These are phyloP conservation scores for Populus ilicifolia DNA, from an alignment of 345 rosid species.

Conservation along the genomic window DNA sequence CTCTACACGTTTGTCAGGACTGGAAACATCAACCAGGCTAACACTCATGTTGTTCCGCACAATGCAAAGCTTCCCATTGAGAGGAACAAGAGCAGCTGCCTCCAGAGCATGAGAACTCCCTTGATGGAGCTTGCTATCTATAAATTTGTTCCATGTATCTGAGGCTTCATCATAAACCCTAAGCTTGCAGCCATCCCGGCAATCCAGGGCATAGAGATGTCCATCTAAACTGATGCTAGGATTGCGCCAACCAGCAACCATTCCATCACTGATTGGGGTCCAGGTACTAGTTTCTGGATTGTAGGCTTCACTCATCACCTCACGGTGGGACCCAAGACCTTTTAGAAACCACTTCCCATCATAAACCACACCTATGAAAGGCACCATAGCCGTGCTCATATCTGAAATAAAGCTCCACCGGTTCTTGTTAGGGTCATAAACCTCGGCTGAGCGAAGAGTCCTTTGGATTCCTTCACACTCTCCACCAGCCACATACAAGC, in stretches of 20 bases:
- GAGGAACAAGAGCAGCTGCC: slow-evolving; percentile 92
- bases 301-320: slow-evolving; percentile 89
- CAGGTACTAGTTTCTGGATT: slow-evolving; percentile 71
- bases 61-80: slow-evolving; percentile 80
- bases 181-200: slow-evolving; percentile 88
- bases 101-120: slow-evolving; percentile 78
- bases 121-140: slow-evolving; percentile 84
- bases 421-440: slow-evolving; percentile 83
- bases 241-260: slow-evolving; percentile 93
- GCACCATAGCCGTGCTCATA: slow-evolving; percentile 99
- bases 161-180: slow-evolving; percentile 66
- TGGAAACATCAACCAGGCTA: slow-evolving; percentile 82
- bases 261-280: slow-evolving; percentile 69
- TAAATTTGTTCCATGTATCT: slow-evolving; percentile 77
- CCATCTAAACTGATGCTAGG: slow-evolving; percentile 76
- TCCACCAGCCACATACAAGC: slow-evolving; percentile 96
- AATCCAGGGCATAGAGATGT: slow-evolving; percentile 75
- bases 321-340: slow-evolving; percentile 82
- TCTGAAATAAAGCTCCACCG: slow-evolving; percentile 87
- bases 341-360: slow-evolving; percentile 90
- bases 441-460: slow-evolving; percentile 90
- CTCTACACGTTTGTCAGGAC: slow-evolving; percentile 57
- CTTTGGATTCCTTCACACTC: slow-evolving; percentile 93
- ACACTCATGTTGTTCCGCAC: slow-evolving; percentile 93
- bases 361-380: slow-evolving; percentile 83